Conservation (phyloP, 805 yeast species). For the Millerozyma miso region DNA sequence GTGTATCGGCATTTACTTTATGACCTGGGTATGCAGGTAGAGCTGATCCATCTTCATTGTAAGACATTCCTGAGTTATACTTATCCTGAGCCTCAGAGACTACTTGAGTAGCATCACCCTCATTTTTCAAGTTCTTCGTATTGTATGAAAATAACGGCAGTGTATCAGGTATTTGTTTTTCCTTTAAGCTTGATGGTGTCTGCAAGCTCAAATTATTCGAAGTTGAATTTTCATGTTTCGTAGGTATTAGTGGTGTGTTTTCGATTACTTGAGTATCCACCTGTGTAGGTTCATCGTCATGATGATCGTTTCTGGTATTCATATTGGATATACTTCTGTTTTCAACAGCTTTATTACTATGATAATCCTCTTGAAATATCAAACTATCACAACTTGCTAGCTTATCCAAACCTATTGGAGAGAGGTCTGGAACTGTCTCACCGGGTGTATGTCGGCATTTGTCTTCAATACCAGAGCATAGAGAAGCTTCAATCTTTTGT, state of each 20-base stretch:
- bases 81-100: not conserved
- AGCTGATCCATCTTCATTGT: too few relatives aligned
- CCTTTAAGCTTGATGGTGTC: not conserved
- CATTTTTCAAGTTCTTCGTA: too few relatives aligned
- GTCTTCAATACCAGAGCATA: not conserved
- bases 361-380: not conserved
- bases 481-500: not conserved
- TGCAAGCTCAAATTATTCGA: not conserved
- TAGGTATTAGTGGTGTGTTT: not conserved
- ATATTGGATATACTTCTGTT: not conserved
- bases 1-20: constrained; percentile 10
- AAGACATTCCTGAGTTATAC: constrained; percentile 1
- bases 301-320: not conserved
- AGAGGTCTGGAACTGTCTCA: not conserved
- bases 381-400: not conserved
- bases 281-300: not conserved
- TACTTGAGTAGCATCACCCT: not conserved
- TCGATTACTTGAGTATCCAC: constrained; percentile 2
- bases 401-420: not conserved
- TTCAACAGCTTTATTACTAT: constrained; percentile 3
- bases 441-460: too few relatives aligned
- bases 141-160: not conserved
- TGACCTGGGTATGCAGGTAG: not conserved
- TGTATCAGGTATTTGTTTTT: not conserved
- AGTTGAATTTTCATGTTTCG: not conserved